Percentiles rank a stretch among this genome's conserved stretches.
Evolutionary conservation across 768 basidiomycete species (phyloP).

Genomic region (Suillus alpinus): DNA sequence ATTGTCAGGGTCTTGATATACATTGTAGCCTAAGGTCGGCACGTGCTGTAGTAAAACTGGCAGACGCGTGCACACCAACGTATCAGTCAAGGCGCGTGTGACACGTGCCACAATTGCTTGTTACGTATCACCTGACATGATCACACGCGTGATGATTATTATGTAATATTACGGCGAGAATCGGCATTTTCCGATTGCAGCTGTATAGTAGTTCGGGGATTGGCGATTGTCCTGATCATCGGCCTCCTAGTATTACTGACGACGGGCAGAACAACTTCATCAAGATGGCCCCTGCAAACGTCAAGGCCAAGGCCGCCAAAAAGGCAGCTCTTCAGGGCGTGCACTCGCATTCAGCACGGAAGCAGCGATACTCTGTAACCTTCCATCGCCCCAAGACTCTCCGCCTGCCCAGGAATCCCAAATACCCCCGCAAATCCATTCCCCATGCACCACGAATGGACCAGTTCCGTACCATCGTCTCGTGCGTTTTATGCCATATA

Average conservation of each 20-base stretch:
- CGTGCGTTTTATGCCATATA: slow-evolving; percentile 47
- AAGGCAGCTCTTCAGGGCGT: slow-evolving; percentile 93
- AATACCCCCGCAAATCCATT: slow-evolving; percentile 94
- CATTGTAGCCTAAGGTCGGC: slow-evolving; percentile 40
- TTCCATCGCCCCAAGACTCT: slow-evolving; percentile 98
- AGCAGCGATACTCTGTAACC: slow-evolving; percentile 79
- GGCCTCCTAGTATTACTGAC: not conserved
- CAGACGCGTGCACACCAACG: not conserved
- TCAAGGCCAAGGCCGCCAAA: slow-evolving; percentile 92
- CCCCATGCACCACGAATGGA: slow-evolving; percentile 94
- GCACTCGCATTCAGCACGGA: slow-evolving; percentile 71
- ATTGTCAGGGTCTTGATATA: slow-evolving; percentile 88
- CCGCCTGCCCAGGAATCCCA: slow-evolving; percentile 75
- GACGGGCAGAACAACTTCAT: slow-evolving; percentile 1
- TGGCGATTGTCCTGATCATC: slow-evolving; percentile 2
- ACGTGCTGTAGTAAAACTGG: not conserved
- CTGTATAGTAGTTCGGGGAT: not conserved
- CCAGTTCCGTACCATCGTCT: slow-evolving; percentile 91
- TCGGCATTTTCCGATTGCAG: not conserved
- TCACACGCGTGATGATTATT: not conserved
- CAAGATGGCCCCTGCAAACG: slow-evolving; percentile 25
- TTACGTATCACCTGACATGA: not conserved
- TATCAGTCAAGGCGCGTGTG: not conserved
- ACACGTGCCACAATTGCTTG: not conserved
- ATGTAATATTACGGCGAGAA: not conserved